Base-by-base conservation (phyloP, 2,329 filamentous ascomycete species). In the Gremmenia infestans region DNA sequence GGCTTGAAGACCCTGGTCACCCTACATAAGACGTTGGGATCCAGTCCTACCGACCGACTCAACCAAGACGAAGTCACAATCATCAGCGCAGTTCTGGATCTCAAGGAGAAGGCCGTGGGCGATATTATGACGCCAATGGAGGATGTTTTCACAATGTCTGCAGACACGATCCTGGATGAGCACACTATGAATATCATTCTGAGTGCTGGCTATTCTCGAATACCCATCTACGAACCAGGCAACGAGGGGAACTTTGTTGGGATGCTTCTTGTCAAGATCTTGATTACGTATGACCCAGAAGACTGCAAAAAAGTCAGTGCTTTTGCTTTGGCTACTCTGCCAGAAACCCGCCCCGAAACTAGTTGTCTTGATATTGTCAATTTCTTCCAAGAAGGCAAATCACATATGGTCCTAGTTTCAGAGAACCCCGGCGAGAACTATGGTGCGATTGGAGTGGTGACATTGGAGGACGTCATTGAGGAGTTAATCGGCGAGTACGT, bases 321-420 rank as follows among this genome's bases (percentile, higher is more conserved):
- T 59, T 97, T 99, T 69, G 86, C 91, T 7, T 79, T 99, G 50
- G 94, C 94, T 14, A 97, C 94, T 0, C 82, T 99, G 6, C 94
- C 95, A 1, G 94, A 99, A 72, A 99, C 94, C 0, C 84, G 90
- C 9, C 91, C 94, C 0, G 91, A 97, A 70, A 99, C 94, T 0
- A 97, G 92, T 75, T 99, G 94, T 71, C 75, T 99, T 54, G 94
- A 99, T 71, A 97, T 99, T 67, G 91, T 99, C 74, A 99, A 99
- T 75, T 99, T 97, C 73, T 99, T 99, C 77, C 94, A 99, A 72
- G 94, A 99, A 76, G 94, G 94, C 66, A 99, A 99, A 72, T 96
- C 92, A 1, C 94, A 99, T 72, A 96, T 99, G 92, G 93, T 97
- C 0, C 78, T 99, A 28, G 94, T 97, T 8, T 97, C 93, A 0